phyloP scores from a whole-genome alignment of 2,329 filamentous ascomycete species.

The Rhytidhysteron rufulum region DNA sequence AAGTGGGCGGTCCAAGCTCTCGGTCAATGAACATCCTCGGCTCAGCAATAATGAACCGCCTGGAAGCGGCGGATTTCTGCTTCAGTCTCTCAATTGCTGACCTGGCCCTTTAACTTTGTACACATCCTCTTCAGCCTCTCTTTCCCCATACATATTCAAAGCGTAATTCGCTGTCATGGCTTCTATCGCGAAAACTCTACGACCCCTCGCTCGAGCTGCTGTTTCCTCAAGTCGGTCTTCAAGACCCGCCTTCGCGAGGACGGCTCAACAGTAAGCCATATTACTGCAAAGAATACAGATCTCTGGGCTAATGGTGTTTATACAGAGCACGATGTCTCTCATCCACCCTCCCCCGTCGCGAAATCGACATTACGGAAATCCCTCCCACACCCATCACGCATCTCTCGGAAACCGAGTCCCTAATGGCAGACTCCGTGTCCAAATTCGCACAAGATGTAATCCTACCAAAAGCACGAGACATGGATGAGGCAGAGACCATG shows the following conservation, averaged over 20 bases:
- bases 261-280: not conserved
- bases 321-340: constrained; percentile 41
- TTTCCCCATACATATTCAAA: not conserved
- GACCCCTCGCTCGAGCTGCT: constrained; percentile 29
- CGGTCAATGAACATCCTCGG: too few species aligned
- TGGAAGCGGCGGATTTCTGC: too few species aligned
- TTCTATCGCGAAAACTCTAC: constrained; percentile 41
- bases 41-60: too few species aligned
- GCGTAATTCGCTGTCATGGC: constrained; percentile 38
- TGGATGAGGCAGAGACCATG: constrained; percentile 97
- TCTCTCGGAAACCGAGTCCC: constrained; percentile 80
- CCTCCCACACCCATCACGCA: constrained; percentile 90
- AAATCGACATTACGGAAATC: constrained; percentile 62
- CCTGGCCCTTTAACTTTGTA: not conserved
- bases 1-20: too few species aligned
- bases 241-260: constrained; percentile 20
- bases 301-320: too few species aligned
- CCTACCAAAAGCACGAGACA: constrained; percentile 86
- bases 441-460: constrained; percentile 90
- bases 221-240: constrained; percentile 31
- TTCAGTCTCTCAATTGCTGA: too few species aligned
- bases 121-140: not conserved
- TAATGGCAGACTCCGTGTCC: constrained; percentile 85
- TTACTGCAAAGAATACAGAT: not conserved
- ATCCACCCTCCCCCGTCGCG: constrained; percentile 33